These are phyloP conservation scores for Cystofilobasidium capitatum DNA, from an alignment of 768 basidiomycete species.

Conservation along the genomic window DNA sequence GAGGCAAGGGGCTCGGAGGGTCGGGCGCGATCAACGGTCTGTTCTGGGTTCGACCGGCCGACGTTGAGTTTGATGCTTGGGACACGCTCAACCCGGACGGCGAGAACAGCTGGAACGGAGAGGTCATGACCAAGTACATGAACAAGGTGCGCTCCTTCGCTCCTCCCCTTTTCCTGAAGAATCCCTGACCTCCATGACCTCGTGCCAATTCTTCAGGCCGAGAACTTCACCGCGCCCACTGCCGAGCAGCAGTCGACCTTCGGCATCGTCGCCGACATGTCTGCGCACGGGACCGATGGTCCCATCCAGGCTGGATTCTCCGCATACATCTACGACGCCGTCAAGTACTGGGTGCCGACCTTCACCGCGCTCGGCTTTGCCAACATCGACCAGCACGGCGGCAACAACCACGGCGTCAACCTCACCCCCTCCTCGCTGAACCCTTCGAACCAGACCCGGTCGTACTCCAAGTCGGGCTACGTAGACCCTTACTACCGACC, in stretches of 20 bases:
- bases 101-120: conserved; percentile 35
- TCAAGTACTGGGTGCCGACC: conserved; percentile 51
- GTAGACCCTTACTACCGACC: conserved; percentile 55
- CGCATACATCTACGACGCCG: conserved; percentile 43
- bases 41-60: conserved; percentile 40
- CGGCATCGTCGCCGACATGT: conserved; percentile 45
- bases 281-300: conserved; percentile 49
- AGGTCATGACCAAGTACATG: conserved; percentile 35
- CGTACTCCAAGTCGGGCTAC: conserved; percentile 56
- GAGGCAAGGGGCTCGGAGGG: conserved; percentile 60
- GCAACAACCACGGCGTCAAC: conserved; percentile 34
- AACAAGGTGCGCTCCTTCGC: conserved; percentile 37
- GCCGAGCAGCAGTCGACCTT: conserved; percentile 41
- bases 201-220: conserved; percentile 35
- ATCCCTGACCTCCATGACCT: background rate
- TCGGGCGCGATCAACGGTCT: conserved; percentile 60
- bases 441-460: conserved; percentile 54
- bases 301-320: conserved; percentile 47
- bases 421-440: conserved; percentile 56
- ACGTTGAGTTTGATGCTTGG: conserved; percentile 44
- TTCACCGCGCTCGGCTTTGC: conserved; percentile 29
- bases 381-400: conserved; percentile 21
- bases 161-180: conserved; percentile 39
- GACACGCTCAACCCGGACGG: conserved; percentile 35
- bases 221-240: conserved; percentile 51